Evolutionary conservation across 2,329 filamentous ascomycete genomes (phyloP).

Genomic region (Curvularia eragrostidis): DNA sequence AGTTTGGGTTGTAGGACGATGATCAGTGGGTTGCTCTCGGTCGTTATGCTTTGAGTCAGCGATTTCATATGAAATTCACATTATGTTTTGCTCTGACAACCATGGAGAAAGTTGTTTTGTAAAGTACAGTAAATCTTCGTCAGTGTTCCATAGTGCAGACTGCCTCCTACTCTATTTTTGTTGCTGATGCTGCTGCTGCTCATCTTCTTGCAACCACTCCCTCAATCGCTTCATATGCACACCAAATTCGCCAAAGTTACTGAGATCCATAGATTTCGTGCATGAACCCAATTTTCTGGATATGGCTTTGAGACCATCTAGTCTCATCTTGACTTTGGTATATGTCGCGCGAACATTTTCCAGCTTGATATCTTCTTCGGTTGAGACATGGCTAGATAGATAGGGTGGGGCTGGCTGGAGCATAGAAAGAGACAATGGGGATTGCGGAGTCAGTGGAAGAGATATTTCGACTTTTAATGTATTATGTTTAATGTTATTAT

Average conservation of each 20-base stretch:
- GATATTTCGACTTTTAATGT: neutral
- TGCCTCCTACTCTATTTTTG: neutral
- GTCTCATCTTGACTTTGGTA: constrained; percentile 24
- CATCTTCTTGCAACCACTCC: constrained; percentile 19
- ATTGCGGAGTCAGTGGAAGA: neutral
- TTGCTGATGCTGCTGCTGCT: neutral
- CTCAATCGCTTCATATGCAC: constrained; percentile 22
- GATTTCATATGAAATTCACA: neutral
- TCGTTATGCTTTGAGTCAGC: neutral
- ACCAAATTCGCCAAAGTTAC: constrained; percentile 37
- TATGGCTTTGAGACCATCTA: constrained; percentile 24
- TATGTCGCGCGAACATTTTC: constrained; percentile 35
- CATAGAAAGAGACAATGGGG: neutral
- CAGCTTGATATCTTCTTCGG: constrained; percentile 12
- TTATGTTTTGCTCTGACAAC: neutral
- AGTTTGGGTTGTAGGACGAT: constrained; percentile 38
- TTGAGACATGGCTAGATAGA: neutral
- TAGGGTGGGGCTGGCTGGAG: constrained; percentile 4
- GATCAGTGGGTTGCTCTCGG: neutral
- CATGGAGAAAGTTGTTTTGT: neutral
- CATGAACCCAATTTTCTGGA: constrained; percentile 13
- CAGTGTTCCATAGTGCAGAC: neutral
- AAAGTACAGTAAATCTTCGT: neutral
- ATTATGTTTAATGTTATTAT: neutral
- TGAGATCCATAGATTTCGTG: constrained; percentile 26